A percentile compares a stretch with the other conserved stretches of the same genome.
These are phyloP conservation scores for Fusarium verticillioides DNA, from an alignment of 2,329 filamentous ascomycete genomes.

Conservation along the genomic window DNA sequence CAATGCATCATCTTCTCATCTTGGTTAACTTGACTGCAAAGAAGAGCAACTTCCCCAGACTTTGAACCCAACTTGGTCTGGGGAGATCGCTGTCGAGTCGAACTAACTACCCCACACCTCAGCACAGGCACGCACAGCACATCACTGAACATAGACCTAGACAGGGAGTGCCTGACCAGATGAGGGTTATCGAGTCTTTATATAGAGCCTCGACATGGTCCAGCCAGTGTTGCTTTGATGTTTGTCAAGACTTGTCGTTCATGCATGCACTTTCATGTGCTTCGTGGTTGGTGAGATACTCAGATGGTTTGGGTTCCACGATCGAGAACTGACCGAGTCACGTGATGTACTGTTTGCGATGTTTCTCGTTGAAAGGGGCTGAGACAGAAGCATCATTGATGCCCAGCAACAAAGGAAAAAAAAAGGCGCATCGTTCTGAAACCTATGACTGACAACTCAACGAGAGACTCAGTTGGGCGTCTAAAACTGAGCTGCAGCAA, in stretches of 20 bases:
- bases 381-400: slow-evolving; percentile 1
- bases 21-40: slow-evolving; percentile 5
- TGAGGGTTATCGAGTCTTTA: background rate
- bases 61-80: slow-evolving; percentile 29
- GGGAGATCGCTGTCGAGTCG: slow-evolving; percentile 19
- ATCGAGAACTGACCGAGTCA: background rate
- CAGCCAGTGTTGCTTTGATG: background rate
- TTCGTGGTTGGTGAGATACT: background rate
- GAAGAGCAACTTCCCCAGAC: slow-evolving; percentile 31
- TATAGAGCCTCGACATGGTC: background rate
- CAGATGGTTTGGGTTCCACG: background rate
- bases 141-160: background rate
- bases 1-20: background rate
- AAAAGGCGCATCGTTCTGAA: background rate
- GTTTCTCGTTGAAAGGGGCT: background rate
- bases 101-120: slow-evolving; percentile 36
- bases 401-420: slow-evolving; percentile 1
- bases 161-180: slow-evolving; percentile 4
- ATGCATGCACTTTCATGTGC: slow-evolving; percentile 8
- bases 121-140: slow-evolving; percentile 26
- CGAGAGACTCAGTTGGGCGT: slow-evolving; percentile 14
- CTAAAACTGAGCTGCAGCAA: slow-evolving; percentile 6
- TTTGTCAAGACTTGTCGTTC: background rate
- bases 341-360: background rate
- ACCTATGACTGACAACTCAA: slow-evolving; percentile 11